Percentiles rank a stretch among this genome's conserved stretches.
These are phyloP conservation scores for Butyriboletus loyo DNA, from an alignment of 768 basidiomycete genomes.

Conservation along the genomic window DNA sequence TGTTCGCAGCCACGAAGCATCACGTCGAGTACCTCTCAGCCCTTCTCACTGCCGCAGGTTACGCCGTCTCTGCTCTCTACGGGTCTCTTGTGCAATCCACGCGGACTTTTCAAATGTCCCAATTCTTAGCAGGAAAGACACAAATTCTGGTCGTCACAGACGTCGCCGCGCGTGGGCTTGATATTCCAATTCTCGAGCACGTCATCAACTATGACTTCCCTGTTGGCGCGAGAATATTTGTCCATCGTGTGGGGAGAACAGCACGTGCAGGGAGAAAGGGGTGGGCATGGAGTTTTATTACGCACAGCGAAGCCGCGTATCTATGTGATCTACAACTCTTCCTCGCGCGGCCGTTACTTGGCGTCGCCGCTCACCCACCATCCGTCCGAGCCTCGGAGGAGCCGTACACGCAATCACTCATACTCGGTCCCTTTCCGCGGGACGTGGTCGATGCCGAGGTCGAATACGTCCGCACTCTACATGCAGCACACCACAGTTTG, in stretches of 20 bases:
- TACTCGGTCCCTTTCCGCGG: constrained; percentile 81
- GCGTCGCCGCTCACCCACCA: constrained; percentile 33
- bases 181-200: constrained; percentile 94
- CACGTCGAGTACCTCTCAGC: constrained; percentile 93
- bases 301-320: constrained; percentile 81
- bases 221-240: constrained; percentile 86
- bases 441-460: constrained; percentile 79
- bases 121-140: constrained; percentile 77
- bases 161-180: constrained; percentile 96
- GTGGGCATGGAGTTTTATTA: constrained; percentile 95
- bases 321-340: constrained; percentile 92
- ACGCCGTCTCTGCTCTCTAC: constrained; percentile 91
- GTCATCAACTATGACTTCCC: constrained; percentile 99
- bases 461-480: constrained; percentile 70
- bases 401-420: constrained; percentile 65
- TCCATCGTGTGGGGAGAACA: constrained; percentile 96
- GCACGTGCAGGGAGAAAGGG: constrained; percentile 93
- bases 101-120: constrained; percentile 85
- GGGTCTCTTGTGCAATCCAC: constrained; percentile 93
- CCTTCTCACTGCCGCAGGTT: constrained; percentile 77
- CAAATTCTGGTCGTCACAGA: constrained; percentile 94
- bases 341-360: constrained; percentile 72
- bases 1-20: constrained; percentile 97
- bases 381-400: constrained; percentile 48
- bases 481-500: constrained; percentile 62